Conservation (phyloP, 371 early-diverging fungal species). For the Mucor mucedo region DNA sequence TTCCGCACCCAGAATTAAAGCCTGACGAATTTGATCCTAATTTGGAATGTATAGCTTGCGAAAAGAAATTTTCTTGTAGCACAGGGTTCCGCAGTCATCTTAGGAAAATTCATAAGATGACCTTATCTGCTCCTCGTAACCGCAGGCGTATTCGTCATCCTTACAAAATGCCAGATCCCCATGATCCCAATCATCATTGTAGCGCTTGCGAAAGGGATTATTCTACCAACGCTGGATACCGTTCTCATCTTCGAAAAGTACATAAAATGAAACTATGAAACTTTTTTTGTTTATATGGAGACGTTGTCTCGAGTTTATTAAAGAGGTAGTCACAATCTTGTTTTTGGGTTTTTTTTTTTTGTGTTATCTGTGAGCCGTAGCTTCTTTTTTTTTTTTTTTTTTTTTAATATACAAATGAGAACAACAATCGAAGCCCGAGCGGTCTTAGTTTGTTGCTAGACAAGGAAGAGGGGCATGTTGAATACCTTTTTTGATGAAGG, state of each 20-base stretch:
- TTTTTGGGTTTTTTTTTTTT: too few species aligned
- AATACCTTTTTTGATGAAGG: too few species aligned
- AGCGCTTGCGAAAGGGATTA: background rate
- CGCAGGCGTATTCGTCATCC: background rate
- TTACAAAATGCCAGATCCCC: background rate
- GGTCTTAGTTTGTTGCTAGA: too few species aligned
- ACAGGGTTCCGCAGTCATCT: background rate
- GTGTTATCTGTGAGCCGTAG: too few species aligned
- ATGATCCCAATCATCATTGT: slow-evolving; percentile 2
- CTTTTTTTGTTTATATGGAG: too few species aligned
- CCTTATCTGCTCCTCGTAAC: background rate
- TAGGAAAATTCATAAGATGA: background rate
- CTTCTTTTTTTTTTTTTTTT: too few species aligned
- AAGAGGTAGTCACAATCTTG: too few species aligned
- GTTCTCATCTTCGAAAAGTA: background rate
- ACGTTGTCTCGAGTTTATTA: too few species aligned
- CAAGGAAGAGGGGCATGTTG: too few species aligned
- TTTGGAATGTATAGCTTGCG: background rate
- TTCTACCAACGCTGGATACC: background rate
- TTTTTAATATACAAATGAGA: too few species aligned
- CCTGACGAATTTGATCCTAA: background rate
- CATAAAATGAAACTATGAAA: background rate
- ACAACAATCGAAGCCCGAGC: too few species aligned
- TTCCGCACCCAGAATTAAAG: background rate
- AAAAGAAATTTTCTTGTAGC: background rate